A percentile compares a stretch with the other conserved stretches of the same genome.
These are phyloP conservation scores for Cercospora zeina DNA, from an alignment of 2,329 filamentous ascomycete species.

Conservation along the genomic window DNA sequence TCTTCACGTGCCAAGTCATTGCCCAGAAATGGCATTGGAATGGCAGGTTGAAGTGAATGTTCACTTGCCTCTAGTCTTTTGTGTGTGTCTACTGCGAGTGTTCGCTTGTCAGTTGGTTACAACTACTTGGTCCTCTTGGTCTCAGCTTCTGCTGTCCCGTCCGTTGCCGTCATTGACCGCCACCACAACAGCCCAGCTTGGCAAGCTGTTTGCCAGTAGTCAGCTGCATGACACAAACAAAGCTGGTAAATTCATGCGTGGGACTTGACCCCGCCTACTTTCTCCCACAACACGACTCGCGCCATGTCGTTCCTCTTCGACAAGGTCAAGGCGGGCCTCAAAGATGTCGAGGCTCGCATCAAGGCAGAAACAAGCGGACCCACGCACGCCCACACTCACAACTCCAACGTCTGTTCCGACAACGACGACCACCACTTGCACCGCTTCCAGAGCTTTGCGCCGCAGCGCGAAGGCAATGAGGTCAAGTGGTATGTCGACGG, in stretches of 20 bases:
- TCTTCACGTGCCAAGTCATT: background rate
- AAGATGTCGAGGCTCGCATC: constrained; percentile 53
- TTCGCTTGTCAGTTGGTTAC: background rate
- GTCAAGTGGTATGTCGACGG: constrained; percentile 89
- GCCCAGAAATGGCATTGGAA: background rate
- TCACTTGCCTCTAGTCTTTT: background rate
- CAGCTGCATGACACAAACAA: background rate
- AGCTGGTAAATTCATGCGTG: background rate
- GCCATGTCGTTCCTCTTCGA: constrained; percentile 49
- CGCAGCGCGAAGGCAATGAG: constrained; percentile 67
- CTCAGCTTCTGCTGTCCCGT: background rate
- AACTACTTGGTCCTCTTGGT: background rate
- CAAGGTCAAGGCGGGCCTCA: constrained; percentile 56
- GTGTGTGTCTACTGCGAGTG: background rate
- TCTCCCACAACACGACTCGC: background rate
- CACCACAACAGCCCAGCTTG: background rate
- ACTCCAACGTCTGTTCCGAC: constrained; percentile 42
- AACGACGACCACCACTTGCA: constrained; percentile 50
- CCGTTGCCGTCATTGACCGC: constrained; percentile 3
- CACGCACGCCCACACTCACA: constrained; percentile 52
- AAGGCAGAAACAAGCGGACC: constrained; percentile 49
- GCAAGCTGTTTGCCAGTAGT: constrained; percentile 2
- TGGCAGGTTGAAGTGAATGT: constrained; percentile 1
- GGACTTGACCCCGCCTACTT: background rate
- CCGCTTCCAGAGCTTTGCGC: constrained; percentile 66